A percentile compares a stretch with the other conserved stretches of the same genome.
These are phyloP conservation scores for Trichothecium roseum DNA, from an alignment of 2,329 filamentous ascomycete genomes.

Conservation along the genomic window DNA sequence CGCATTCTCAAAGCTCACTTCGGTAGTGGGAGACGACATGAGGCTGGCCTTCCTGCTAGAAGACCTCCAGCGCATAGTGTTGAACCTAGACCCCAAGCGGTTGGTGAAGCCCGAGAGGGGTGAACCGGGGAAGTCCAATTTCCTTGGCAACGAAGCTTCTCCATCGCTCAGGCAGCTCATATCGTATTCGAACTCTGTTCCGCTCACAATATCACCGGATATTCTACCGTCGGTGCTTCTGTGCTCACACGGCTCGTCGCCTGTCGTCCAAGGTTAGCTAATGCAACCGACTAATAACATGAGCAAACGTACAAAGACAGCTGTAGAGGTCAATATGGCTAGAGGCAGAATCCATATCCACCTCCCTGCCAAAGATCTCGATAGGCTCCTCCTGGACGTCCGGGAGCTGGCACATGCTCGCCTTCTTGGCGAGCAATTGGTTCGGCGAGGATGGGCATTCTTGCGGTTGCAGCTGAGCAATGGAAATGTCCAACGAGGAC, in stretches of 20 bases:
- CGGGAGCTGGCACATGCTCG: conserved; percentile 54
- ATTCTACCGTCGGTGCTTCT: conserved; percentile 31
- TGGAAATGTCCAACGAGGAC: conserved; percentile 61
- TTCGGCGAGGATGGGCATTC: conserved; percentile 39
- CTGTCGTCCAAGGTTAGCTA: conserved; percentile 25
- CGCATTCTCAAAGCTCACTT: conserved; percentile 73
- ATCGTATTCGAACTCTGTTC: conserved; percentile 51
- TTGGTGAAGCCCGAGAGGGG: conserved; percentile 52
- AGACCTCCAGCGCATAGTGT: conserved; percentile 41
- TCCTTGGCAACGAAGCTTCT: conserved; percentile 36
- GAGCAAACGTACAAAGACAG: conserved; percentile 60
- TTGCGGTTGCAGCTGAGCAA: conserved; percentile 8
- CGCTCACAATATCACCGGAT: conserved; percentile 24
- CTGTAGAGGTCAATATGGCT: conserved; percentile 40
- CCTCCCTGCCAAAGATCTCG: conserved; percentile 26
- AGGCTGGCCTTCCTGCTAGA: conserved; percentile 32
- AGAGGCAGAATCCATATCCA: no score
- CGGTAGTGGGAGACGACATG: conserved; percentile 58
- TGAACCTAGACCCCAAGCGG: conserved; percentile 53
- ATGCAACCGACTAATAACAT: conserved; percentile 5
- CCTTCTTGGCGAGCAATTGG: conserved; percentile 6
- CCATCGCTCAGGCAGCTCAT: conserved; percentile 55
- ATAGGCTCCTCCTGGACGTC: conserved; percentile 78
- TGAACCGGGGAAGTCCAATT: conserved; percentile 50
- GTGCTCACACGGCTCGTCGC: conserved; percentile 52